A percentile compares a stretch with the other conserved stretches of the same genome.
phyloP scores from a whole-genome alignment of 2,329 filamentous ascomycete genomes.

The Shiraia bambusicola region DNA sequence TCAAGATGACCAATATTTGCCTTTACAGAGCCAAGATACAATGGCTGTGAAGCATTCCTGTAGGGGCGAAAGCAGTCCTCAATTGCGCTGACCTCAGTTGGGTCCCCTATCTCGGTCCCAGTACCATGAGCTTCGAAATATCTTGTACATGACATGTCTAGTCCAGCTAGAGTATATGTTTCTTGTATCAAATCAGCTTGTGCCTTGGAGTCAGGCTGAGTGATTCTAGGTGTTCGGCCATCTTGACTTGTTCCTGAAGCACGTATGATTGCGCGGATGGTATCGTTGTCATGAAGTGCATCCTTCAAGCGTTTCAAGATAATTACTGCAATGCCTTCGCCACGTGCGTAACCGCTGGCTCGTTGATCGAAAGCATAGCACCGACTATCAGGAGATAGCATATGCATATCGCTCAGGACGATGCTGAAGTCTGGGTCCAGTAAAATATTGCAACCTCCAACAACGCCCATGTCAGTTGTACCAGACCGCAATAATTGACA shows the following conservation, averaged over 20 bases:
- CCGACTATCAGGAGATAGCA: slow-evolving; percentile 18
- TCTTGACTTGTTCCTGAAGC: slow-evolving; percentile 24
- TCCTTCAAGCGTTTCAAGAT: slow-evolving; percentile 29
- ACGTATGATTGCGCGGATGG: slow-evolving; percentile 30
- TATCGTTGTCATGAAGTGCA: slow-evolving; percentile 30
- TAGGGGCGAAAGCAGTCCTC: slow-evolving; percentile 3
- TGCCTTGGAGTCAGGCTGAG: slow-evolving; percentile 45
- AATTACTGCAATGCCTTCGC: slow-evolving; percentile 31
- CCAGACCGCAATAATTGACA: slow-evolving; percentile 25
- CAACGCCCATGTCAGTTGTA: slow-evolving; percentile 35
- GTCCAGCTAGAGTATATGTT: background rate
- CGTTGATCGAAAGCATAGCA: slow-evolving; percentile 34
- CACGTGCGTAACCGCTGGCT: slow-evolving; percentile 30
- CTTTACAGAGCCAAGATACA: slow-evolving; percentile 20
- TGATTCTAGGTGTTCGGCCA: slow-evolving; percentile 13
- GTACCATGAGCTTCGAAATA: slow-evolving; percentile 41
- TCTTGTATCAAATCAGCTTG: slow-evolving; percentile 28
- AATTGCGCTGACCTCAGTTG: slow-evolving; percentile 16
- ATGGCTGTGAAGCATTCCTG: slow-evolving; percentile 46
- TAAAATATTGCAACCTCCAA: slow-evolving; percentile 44
- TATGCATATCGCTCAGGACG: slow-evolving; percentile 3
- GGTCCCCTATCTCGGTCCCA: slow-evolving; percentile 52
- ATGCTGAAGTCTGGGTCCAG: slow-evolving; percentile 15
- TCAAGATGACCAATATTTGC: slow-evolving; percentile 42
- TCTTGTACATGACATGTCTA: slow-evolving; percentile 21